A percentile compares a stretch with the other conserved stretches of the same genome.
These are phyloP conservation scores for Phanerodontia chrysosporium DNA, from an alignment of 768 basidiomycete genomes.

Conservation along the genomic window DNA sequence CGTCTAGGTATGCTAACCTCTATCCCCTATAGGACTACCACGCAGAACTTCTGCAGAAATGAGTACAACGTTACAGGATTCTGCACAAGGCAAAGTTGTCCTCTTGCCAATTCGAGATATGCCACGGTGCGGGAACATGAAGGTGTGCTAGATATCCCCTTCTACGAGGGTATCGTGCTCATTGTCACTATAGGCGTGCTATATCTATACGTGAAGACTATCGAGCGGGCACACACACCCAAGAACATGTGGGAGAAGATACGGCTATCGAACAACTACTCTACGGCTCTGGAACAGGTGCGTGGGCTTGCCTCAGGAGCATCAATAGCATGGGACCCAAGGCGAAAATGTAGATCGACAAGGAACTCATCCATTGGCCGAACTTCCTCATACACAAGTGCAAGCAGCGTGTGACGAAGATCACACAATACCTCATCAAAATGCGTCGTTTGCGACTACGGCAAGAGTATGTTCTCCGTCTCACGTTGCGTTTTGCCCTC, in stretches of 20 bases:
- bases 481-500: neutral
- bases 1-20: conserved; percentile 3
- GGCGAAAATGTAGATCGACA: conserved; percentile 70
- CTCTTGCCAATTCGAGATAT: conserved; percentile 95
- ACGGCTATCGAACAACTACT: conserved; percentile 89
- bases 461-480: conserved; percentile 59
- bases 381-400: conserved; percentile 97
- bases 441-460: conserved; percentile 88
- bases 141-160: conserved; percentile 43
- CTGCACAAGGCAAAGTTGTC: conserved; percentile 93
- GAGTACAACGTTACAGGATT: conserved; percentile 98
- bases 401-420: conserved; percentile 98
- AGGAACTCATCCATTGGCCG: conserved; percentile 96
- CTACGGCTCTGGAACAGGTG: conserved; percentile 93
- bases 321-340: neutral
- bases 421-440: conserved; percentile 98
- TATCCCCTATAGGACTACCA: conserved; percentile 61
- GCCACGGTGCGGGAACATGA: conserved; percentile 97
- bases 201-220: conserved; percentile 95
- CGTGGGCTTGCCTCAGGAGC: conserved; percentile 17
- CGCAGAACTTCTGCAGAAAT: conserved; percentile 98
- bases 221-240: conserved; percentile 94
- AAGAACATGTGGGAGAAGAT: conserved; percentile 98
- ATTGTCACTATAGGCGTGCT: conserved; percentile 52
- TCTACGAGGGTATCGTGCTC: conserved; percentile 1